Evolutionary conservation across 768 basidiomycete species (phyloP), one percentile per base, ranked within the genome.

Genomic region (Tylopilus rubrobrunneus): DNA sequence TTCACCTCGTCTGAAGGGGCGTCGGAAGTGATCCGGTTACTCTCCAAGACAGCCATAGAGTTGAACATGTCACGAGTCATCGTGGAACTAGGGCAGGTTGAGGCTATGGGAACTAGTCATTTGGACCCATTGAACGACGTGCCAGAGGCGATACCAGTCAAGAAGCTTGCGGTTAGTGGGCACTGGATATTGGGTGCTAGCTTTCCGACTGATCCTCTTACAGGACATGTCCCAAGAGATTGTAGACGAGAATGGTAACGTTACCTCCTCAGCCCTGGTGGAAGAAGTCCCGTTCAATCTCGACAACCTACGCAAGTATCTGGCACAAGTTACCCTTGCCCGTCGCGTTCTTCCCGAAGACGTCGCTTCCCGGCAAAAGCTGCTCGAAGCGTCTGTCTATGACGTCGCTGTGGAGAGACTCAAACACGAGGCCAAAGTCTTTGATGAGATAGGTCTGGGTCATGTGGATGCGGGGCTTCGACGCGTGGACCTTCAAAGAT

Each of bases 311-410:
- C 84, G 89, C 21, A 78, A 78, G 23, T 85, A 88, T 62, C 79
- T 95, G 19, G 73, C 80, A 3, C 72, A 82, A 55, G 77, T 87
- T n/a, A 70, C 76, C 7, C 76, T 86, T 49, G 82, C 86, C 2
- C 81, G 85, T 34, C 76, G 79, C 3, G 74, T 87, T 7, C 76
- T 89, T 42, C 76, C 82, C 1, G 80, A 84, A 52, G 87, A 92
- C 59, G 67, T 84, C n/a, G 72, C 79, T 15, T 75, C 82, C 1
- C 87, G 92, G 2, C 92, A 96, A 67, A 84, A 84, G 57, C 75
- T 91, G 7, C 79, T 95, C 5, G 93, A 96, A 69, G 81, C 86
- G 42, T 89, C 90, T 3, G 90, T 88, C 5, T 92, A 91, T 67
- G 89, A 92, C 25, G 84, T 90, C 34, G 92, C 92, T 0, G 76